Percentiles rank a stretch among this genome's conserved stretches.
phyloP scores from a whole-genome alignment of 1,284 basidiomycete genomes.

The Cryptococcus sp. region DNA sequence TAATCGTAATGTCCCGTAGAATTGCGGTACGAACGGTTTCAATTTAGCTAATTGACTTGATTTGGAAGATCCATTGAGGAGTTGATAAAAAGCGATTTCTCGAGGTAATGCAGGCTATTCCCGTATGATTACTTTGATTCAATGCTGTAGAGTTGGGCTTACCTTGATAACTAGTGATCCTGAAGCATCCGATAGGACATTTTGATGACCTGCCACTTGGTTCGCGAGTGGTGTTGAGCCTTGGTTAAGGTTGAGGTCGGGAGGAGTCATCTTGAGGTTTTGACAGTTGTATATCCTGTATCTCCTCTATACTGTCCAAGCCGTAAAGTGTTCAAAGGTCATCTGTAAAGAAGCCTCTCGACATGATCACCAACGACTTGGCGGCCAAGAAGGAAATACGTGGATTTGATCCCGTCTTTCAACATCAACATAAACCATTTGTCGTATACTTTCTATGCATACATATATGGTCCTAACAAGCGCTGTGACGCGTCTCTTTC shows the following conservation, averaged over 20 bases:
- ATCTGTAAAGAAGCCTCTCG: too few relatives aligned
- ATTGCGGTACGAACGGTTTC: slow-evolving; percentile 61
- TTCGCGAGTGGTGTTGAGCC: slow-evolving; percentile 47
- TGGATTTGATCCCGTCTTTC: too few relatives aligned
- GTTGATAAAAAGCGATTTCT: slow-evolving; percentile 78
- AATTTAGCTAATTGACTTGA: slow-evolving; percentile 25
- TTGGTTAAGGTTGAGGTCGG: slow-evolving; percentile 4
- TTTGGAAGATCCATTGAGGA: slow-evolving; percentile 48
- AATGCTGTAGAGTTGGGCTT: slow-evolving; percentile 4
- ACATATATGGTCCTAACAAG: too few relatives aligned
- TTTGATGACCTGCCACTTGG: slow-evolving; percentile 86
- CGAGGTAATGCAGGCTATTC: slow-evolving; percentile 57
- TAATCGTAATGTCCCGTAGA: slow-evolving; percentile 68
- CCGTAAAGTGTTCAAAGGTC: too few relatives aligned
- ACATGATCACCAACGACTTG: too few relatives aligned
- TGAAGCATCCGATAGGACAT: slow-evolving; percentile 68
- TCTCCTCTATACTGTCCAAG: too few relatives aligned
- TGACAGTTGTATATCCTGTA: too few relatives aligned
- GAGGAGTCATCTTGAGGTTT: slow-evolving; percentile 8
- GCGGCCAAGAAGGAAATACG: too few relatives aligned
- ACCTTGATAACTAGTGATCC: slow-evolving; percentile 77
- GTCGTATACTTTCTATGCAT: too few relatives aligned
- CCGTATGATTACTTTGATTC: not conserved
- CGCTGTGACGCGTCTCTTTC: too few relatives aligned
- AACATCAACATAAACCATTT: too few relatives aligned